Evolutionary conservation across 805 yeast species (phyloP).

Genomic region (Yarrowia alimentaria): DNA sequence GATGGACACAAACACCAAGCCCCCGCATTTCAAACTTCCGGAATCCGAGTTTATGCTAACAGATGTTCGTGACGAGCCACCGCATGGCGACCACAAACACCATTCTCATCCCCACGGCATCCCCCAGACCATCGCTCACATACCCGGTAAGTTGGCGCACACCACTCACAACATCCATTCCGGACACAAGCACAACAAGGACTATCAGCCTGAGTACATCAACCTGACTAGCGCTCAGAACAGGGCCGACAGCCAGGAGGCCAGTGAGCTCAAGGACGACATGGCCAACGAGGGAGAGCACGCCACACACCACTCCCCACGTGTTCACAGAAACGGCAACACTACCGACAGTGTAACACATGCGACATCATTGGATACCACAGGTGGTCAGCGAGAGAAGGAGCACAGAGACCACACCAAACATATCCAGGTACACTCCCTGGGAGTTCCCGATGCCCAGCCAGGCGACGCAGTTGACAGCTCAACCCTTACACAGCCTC

Average conservation of each 20-base stretch:
- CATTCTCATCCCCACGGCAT: too few relatives aligned
- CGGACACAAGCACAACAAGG: conserved; percentile 17
- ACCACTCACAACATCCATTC: too few relatives aligned
- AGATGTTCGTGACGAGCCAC: conserved; percentile 3
- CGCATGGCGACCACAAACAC: neutral
- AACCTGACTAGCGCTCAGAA: conserved; percentile 2
- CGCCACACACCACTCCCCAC: neutral
- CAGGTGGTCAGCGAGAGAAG: too few relatives aligned
- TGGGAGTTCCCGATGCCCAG: neutral
- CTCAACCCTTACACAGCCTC: too few relatives aligned
- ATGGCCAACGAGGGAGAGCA: neutral
- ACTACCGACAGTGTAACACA: too few relatives aligned
- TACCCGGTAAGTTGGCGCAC: too few relatives aligned
- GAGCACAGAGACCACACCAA: neutral
- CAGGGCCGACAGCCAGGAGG: neutral
- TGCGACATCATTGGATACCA: too few relatives aligned
- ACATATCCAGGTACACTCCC: conserved; percentile 4
- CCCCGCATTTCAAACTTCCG: too few relatives aligned
- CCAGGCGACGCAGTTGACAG: too few relatives aligned
- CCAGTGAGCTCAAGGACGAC: neutral
- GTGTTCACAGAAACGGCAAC: too few relatives aligned
- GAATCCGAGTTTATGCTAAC: conserved; percentile 16
- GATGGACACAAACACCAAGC: neutral
- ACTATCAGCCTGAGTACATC: conserved; percentile 7
- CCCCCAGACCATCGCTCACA: too few relatives aligned